phyloP scores from a whole-genome alignment of 257 asterid genomes.

The Anisodus acutangulus region DNA sequence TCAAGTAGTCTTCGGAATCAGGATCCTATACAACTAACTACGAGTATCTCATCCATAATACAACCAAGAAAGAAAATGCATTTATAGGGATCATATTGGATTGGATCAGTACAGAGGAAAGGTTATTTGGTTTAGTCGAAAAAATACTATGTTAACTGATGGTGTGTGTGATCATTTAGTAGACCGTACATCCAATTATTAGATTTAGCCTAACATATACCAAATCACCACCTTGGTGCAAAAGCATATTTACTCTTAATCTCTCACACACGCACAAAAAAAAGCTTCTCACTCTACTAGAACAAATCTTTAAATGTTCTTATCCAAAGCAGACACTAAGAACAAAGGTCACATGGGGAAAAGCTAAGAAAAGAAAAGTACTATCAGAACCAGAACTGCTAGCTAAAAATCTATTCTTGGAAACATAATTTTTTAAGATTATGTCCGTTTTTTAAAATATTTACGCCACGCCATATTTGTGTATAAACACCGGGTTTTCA shows the following conservation, averaged over 20 bases:
- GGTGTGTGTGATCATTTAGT: background rate
- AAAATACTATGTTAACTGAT: too few relatives aligned
- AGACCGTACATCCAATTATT: background rate
- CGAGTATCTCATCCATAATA: background rate
- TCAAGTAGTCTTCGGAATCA: background rate
- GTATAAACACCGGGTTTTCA: too few relatives aligned
- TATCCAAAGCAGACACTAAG: background rate
- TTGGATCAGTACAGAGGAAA: background rate
- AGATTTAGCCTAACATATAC: background rate
- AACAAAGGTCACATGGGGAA: background rate
- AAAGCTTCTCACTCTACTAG: background rate
- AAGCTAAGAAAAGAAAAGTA: background rate
- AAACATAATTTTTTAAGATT: background rate
- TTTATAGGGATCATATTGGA: background rate
- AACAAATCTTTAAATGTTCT: background rate
- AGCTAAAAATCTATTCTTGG: background rate
- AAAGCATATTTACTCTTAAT: slow-evolving; percentile 5
- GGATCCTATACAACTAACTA: background rate
- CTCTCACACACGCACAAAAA: background rate
- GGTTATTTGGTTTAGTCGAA: background rate
- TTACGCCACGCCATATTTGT: too few relatives aligned
- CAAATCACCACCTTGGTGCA: background rate
- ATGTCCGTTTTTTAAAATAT: too few relatives aligned
- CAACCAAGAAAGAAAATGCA: background rate
- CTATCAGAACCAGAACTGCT: background rate